phyloP scores from a whole-genome alignment of 805 yeast species.

The Metschnikowia hibisci region DNA sequence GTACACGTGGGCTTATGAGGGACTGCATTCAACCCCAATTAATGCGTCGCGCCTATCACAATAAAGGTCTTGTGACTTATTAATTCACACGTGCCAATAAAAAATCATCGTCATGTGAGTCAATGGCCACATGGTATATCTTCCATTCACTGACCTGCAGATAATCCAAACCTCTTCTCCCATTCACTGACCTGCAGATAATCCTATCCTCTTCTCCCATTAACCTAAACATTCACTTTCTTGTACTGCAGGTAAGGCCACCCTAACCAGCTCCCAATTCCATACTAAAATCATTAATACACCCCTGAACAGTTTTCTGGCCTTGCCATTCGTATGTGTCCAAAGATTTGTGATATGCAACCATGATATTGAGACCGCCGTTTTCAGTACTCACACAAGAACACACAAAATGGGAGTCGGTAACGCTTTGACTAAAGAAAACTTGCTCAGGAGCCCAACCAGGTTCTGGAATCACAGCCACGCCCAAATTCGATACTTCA shows the following conservation, averaged over 20 bases:
- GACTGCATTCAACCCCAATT: background rate
- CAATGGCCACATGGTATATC: no score
- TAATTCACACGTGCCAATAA: background rate
- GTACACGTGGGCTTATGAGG: conserved; percentile 6
- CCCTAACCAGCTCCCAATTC: background rate
- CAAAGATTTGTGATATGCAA: conserved; percentile 10
- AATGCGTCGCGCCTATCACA: conserved; percentile 1
- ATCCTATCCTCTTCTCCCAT: no score
- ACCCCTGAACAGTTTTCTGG: background rate
- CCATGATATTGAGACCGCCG: conserved; percentile 13
- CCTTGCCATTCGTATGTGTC: background rate
- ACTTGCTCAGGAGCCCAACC: conserved; percentile 9
- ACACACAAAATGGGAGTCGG: conserved; percentile 10
- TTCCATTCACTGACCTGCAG: no score
- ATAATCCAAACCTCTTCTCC: no score
- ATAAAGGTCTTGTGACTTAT: conserved; percentile 4
- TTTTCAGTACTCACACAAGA: conserved; percentile 12
- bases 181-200: no score
- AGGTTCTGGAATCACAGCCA: conserved; percentile 1
- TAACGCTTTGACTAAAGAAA: conserved; percentile 14
- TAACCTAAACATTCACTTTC: no score
- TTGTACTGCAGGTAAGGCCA: background rate
- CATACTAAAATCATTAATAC: conserved; percentile 4
- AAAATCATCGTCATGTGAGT: no score
- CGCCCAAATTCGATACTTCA: conserved; percentile 17